Percentiles rank a stretch among this genome's conserved stretches.
Conservation (phyloP, 352 stramenopile genomes). For the Saprolegnia parasitica region DNA sequence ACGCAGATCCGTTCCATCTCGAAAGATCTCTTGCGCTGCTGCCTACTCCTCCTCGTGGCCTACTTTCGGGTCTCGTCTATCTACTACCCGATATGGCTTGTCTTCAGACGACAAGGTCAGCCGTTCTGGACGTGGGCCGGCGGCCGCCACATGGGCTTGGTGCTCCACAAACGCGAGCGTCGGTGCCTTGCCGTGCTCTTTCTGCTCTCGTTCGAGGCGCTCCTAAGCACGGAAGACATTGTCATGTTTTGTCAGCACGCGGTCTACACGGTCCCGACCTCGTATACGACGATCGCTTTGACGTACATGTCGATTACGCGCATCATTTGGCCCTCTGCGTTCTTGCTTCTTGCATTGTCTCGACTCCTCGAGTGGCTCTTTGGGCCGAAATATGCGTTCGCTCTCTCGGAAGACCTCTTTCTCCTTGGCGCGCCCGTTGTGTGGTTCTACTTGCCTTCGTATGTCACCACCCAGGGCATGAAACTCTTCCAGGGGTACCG, state of each 20-base stretch:
- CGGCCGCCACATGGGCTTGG: conserved; percentile 6
- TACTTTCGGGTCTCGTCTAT: conserved; percentile 6
- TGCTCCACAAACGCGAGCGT: conserved; percentile 22
- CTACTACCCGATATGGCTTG: conserved; percentile 19
- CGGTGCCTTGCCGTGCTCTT: background rate
- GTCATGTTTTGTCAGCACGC: conserved; percentile 18
- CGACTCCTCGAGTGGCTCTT: background rate
- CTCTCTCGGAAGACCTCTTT: conserved; percentile 16
- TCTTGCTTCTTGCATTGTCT: background rate
- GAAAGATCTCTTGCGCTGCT: conserved; percentile 5
- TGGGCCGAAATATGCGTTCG: background rate
- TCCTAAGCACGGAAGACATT: conserved; percentile 23
- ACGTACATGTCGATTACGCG: conserved; percentile 20
- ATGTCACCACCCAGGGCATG: conserved; percentile 15
- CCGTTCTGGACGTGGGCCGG: background rate
- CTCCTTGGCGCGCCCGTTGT: conserved; percentile 9
- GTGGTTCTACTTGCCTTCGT: conserved; percentile 20
- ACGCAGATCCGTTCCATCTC: conserved; percentile 8
- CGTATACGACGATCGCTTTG: background rate
- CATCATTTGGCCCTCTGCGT: conserved; percentile 20
- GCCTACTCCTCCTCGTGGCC: background rate
- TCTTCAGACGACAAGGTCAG: background rate
- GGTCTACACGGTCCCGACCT: conserved; percentile 1
- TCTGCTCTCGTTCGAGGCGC: conserved; percentile 11
- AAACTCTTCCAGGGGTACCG: conserved; percentile 11